phyloP scores from a whole-genome alignment of 352 stramenopile species.

The Pythium aquatile region DNA sequence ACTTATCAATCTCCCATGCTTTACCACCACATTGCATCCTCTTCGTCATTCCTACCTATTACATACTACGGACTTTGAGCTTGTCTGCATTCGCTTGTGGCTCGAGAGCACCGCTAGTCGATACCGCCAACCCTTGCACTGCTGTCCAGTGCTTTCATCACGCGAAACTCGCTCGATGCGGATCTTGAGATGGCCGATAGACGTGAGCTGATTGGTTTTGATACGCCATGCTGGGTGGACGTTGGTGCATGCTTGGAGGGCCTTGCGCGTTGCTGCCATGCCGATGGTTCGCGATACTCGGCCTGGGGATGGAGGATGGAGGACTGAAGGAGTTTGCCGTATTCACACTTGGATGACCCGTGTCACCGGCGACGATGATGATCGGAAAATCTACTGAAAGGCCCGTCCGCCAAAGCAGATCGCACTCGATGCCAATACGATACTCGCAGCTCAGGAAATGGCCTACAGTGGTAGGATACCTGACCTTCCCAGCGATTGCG shows the following conservation, averaged over 20 bases:
- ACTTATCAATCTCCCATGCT: background rate
- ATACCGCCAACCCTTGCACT: background rate
- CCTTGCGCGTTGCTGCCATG: constrained; percentile 25
- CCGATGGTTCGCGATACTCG: constrained; percentile 21
- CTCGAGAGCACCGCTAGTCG: background rate
- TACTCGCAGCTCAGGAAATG: constrained; percentile 66
- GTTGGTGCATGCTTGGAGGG: constrained; percentile 26
- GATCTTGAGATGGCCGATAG: constrained; percentile 26
- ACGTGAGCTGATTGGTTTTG: constrained; percentile 15
- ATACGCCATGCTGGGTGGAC: constrained; percentile 29
- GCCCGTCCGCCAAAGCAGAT: constrained; percentile 34
- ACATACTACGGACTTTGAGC: background rate
- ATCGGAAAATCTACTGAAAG: constrained; percentile 32
- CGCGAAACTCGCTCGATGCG: constrained; percentile 28
- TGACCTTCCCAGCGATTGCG: constrained; percentile 47
- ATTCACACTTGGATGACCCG: constrained; percentile 6
- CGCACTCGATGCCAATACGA: constrained; percentile 57
- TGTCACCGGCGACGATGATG: constrained; percentile 25
- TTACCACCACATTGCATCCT: background rate
- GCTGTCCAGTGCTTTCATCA: constrained; percentile 7
- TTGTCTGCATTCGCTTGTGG: background rate
- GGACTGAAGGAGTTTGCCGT: constrained; percentile 11
- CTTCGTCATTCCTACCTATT: background rate
- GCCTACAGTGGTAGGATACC: constrained; percentile 51
- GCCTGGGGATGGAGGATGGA: constrained; percentile 17